phyloP scores from a whole-genome alignment of 371 early-diverging fungal genomes.

The Mortierella sp. region DNA sequence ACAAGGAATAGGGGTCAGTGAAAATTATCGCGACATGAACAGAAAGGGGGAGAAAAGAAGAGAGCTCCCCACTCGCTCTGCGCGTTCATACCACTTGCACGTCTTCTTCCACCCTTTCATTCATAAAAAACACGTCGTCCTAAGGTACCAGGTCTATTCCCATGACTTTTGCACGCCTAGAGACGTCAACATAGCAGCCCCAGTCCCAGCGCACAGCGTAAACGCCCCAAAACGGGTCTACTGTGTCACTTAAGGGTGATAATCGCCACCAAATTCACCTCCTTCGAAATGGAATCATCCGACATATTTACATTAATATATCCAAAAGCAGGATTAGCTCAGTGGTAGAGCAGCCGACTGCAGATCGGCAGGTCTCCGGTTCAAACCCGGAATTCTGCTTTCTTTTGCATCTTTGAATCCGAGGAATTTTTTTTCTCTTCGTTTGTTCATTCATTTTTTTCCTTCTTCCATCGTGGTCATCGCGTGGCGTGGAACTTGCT shows the following conservation, averaged over 20 bases:
- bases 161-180: background rate
- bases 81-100: no score
- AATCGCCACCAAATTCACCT: background rate
- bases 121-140: background rate
- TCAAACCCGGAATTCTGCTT: slow-evolving; percentile 61
- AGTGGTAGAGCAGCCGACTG: slow-evolving; percentile 30
- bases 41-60: no score
- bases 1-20: no score
- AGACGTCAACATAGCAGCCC: background rate
- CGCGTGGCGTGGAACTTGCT: slow-evolving; percentile 22
- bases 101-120: no score
- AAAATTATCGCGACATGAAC: no score
- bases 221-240: background rate
- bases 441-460: slow-evolving; percentile 25
- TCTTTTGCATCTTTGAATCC: background rate
- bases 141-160: background rate
- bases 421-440: background rate
- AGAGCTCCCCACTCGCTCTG: no score
- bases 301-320: no score
- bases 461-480: background rate
- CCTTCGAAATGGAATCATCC: background rate
- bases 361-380: slow-evolving; percentile 64
- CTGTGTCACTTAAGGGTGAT: background rate
- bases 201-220: background rate
- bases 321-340: slow-evolving; percentile 54